These are phyloP conservation scores for Malassezia dermatis DNA, from an alignment of 1,284 basidiomycete species.

Conservation along the genomic window DNA sequence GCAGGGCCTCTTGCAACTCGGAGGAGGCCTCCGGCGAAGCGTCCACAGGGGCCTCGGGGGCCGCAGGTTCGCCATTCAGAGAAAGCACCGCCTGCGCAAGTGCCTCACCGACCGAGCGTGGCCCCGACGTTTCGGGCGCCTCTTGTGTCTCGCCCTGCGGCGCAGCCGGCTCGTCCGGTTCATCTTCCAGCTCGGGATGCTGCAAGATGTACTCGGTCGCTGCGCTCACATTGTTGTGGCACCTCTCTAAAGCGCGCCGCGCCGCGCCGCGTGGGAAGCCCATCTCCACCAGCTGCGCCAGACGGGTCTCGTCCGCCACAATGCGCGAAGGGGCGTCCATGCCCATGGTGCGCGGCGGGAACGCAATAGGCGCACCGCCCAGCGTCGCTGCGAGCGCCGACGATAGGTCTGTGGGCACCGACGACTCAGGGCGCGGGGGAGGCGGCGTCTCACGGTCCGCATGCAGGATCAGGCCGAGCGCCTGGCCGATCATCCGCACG, in stretches of 20 bases:
- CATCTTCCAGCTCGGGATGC: constrained; percentile 28
- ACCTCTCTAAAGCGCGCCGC: constrained; percentile 68
- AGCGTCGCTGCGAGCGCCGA: constrained; percentile 15
- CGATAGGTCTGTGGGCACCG: constrained; percentile 7
- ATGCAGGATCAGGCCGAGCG: constrained; percentile 68
- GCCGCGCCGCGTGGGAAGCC: constrained; percentile 81
- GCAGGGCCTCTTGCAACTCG: not conserved
- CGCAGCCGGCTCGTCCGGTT: constrained; percentile 25
- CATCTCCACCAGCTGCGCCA: constrained; percentile 84
- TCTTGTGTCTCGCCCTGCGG: not conserved
- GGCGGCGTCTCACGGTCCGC: constrained; percentile 54
- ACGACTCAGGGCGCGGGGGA: not conserved
- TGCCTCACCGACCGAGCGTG: not conserved
- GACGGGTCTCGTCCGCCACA: constrained; percentile 50
- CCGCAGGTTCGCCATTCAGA: not conserved
- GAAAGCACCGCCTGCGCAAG: not conserved
- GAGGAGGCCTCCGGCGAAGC: not conserved
- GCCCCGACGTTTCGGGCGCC: constrained; percentile 7
- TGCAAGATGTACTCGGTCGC: constrained; percentile 80
- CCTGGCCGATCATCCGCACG: constrained; percentile 60
- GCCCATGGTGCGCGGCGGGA: not conserved
- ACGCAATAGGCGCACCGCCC: constrained; percentile 14
- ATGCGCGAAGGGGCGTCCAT: not conserved
- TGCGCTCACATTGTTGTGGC: constrained; percentile 75
- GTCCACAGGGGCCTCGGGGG: not conserved